Percentiles rank a stretch among this genome's conserved stretches.
These are phyloP conservation scores for Neonectria punicea DNA, from an alignment of 2,329 filamentous ascomycete species.

Conservation along the genomic window DNA sequence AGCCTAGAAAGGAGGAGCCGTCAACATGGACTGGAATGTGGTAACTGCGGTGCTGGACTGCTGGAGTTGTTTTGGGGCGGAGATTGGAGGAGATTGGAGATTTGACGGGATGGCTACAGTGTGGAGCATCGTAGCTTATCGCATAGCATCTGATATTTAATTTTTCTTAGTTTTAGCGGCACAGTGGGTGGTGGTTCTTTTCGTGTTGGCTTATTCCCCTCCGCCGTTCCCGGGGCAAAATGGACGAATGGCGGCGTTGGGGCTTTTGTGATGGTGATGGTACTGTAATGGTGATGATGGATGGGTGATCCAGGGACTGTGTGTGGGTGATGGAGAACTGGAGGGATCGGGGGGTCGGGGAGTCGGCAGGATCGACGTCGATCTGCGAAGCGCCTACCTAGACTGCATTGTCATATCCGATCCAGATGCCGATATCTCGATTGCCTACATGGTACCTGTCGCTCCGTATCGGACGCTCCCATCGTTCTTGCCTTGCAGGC, in stretches of 20 bases:
- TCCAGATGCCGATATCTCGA: slow-evolving; percentile 43
- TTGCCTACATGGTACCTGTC: slow-evolving; percentile 28
- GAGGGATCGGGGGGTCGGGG: slow-evolving; percentile 1
- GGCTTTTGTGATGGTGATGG: background rate
- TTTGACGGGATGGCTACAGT: background rate
- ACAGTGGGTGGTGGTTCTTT: background rate
- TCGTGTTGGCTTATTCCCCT: background rate
- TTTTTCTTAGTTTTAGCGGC: background rate
- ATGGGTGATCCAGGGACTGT: background rate
- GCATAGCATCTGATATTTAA: background rate
- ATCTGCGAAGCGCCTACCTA: slow-evolving; percentile 34
- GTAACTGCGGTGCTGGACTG: background rate
- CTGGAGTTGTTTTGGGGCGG: background rate
- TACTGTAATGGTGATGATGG: background rate
- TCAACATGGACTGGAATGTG: slow-evolving; percentile 18
- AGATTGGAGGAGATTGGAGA: slow-evolving; percentile 8
- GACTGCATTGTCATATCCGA: slow-evolving; percentile 34
- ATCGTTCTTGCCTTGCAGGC: background rate
- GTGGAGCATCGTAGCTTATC: background rate
- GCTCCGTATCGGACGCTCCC: slow-evolving; percentile 11
- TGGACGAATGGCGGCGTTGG: background rate
- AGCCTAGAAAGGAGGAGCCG: slow-evolving; percentile 12
- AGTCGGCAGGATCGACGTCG: slow-evolving; percentile 38
- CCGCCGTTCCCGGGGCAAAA: background rate
- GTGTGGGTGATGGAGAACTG: background rate